Evolutionary conservation across 257 asterid species (phyloP).

Genomic region (Forsythia suspensa): DNA sequence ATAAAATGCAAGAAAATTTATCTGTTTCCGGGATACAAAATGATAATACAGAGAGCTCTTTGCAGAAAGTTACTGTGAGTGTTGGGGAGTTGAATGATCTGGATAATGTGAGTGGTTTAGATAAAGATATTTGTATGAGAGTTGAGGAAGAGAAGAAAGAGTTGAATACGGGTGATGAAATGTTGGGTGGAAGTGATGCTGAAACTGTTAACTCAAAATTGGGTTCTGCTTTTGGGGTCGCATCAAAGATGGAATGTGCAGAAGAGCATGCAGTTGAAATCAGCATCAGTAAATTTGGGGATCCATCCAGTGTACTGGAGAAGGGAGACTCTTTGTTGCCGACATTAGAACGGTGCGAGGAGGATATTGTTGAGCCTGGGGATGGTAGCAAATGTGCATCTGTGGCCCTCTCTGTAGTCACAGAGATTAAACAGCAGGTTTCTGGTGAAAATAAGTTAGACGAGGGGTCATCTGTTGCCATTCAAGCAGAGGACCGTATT

Average conservation of each 20-base stretch:
- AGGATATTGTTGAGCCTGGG: constrained; percentile 38
- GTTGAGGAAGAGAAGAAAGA: constrained; percentile 35
- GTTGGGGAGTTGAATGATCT: constrained; percentile 33
- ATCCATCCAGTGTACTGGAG: constrained; percentile 22
- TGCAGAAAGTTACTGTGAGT: constrained; percentile 31
- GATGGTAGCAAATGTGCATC: constrained; percentile 25
- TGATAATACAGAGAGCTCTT: constrained; percentile 33
- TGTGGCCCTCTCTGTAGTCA: constrained; percentile 27
- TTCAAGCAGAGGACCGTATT: constrained; percentile 30
- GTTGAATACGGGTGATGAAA: constrained; percentile 25
- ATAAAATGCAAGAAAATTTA: constrained; percentile 38
- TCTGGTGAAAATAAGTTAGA: constrained; percentile 28
- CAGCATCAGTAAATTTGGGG: constrained; percentile 16
- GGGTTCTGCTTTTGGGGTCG: constrained; percentile 27
- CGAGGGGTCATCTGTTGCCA: constrained; percentile 30
- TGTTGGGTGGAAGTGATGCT: constrained; percentile 27
- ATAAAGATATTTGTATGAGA: constrained; percentile 23
- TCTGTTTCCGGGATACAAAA: constrained; percentile 28
- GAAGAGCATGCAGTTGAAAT: constrained; percentile 47
- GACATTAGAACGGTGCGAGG: constrained; percentile 29
- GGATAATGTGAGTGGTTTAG: constrained; percentile 27
- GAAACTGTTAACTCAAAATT: constrained; percentile 30
- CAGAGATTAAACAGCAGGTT: constrained; percentile 33
- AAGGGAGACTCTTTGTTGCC: constrained; percentile 33
- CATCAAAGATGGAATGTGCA: constrained; percentile 38